These are phyloP conservation scores for Papilionanthe hybrid DNA, from an alignment of 116 monocot genomes.

Conservation along the genomic window DNA sequence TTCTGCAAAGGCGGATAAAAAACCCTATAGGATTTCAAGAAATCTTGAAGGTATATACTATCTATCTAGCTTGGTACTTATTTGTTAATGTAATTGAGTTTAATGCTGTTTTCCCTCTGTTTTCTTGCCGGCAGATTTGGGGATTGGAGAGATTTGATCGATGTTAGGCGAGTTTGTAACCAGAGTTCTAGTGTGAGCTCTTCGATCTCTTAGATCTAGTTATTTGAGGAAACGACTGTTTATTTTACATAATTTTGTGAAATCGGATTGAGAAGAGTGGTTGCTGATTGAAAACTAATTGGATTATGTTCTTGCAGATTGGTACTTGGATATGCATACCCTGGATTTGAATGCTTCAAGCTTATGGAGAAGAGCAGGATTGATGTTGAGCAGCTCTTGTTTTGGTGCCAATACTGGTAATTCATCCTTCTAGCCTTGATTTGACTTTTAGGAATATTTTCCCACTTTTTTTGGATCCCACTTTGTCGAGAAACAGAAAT, in stretches of 20 bases:
- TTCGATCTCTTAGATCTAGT: background rate
- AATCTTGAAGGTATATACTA: background rate
- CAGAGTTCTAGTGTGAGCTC: slow-evolving; percentile 40
- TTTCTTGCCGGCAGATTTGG: background rate
- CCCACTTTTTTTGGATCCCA: background rate
- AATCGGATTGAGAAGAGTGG: background rate
- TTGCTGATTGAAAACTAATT: background rate
- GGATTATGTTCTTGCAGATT: slow-evolving; percentile 25
- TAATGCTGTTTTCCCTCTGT: background rate
- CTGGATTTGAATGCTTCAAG: slow-evolving; percentile 80
- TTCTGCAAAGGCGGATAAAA: background rate
- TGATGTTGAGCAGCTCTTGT: slow-evolving; percentile 32
- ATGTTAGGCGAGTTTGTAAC: slow-evolving; percentile 60
- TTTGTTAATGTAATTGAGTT: background rate
- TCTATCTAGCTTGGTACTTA: background rate
- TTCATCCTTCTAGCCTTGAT: background rate
- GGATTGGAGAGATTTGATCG: background rate
- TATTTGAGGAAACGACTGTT: background rate
- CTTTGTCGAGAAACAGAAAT: background rate
- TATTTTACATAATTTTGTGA: background rate
- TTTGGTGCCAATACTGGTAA: slow-evolving; percentile 66
- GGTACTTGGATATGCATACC: slow-evolving; percentile 75
- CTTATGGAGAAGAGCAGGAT: slow-evolving; percentile 41
- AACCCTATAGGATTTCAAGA: background rate
- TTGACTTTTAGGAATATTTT: background rate